Percentiles rank a stretch among this genome's conserved stretches.
phyloP scores from a whole-genome alignment of 371 early-diverging fungal genomes.

The Entomophthora muscae region DNA sequence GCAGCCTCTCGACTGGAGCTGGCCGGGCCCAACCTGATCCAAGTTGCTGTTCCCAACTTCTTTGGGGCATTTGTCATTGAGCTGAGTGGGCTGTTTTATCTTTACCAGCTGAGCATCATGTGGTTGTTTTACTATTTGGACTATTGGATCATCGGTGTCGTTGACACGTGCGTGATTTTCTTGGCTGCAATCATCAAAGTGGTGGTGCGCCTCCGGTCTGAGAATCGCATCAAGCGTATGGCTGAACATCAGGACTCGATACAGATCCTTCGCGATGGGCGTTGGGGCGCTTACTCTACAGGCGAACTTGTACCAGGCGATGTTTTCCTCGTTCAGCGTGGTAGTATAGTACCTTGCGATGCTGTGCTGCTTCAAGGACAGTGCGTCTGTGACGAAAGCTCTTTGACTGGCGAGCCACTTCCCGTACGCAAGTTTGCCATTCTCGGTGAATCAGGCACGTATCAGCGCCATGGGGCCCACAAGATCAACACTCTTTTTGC shows the following conservation, averaged over 20 bases:
- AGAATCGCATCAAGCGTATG: constrained; percentile 42
- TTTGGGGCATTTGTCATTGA: constrained; percentile 33
- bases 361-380: constrained; percentile 35
- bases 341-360: constrained; percentile 37
- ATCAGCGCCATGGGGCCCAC: constrained; percentile 15
- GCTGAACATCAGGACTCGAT: constrained; percentile 33
- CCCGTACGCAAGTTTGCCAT: constrained; percentile 48
- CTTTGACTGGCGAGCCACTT: constrained; percentile 69
- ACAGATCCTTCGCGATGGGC: constrained; percentile 46
- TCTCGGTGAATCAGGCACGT: constrained; percentile 16
- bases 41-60: constrained; percentile 35
- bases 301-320: constrained; percentile 47
- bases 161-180: constrained; percentile 47
- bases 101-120: constrained; percentile 56
- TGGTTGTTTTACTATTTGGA: constrained; percentile 55
- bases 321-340: constrained; percentile 14
- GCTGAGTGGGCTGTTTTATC: constrained; percentile 53
- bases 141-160: constrained; percentile 57
- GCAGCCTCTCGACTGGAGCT: constrained; percentile 35
- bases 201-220: constrained; percentile 34
- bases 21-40: constrained; percentile 50
- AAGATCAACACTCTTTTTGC: constrained; percentile 23
- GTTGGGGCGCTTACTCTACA: constrained; percentile 22
- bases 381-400: constrained; percentile 49
- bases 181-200: constrained; percentile 53